Evolutionary conservation across 2,329 filamentous ascomycete species (phyloP), one percentile per base, ranked within the genome.

Genomic region (Diaporthe sp.): DNA sequence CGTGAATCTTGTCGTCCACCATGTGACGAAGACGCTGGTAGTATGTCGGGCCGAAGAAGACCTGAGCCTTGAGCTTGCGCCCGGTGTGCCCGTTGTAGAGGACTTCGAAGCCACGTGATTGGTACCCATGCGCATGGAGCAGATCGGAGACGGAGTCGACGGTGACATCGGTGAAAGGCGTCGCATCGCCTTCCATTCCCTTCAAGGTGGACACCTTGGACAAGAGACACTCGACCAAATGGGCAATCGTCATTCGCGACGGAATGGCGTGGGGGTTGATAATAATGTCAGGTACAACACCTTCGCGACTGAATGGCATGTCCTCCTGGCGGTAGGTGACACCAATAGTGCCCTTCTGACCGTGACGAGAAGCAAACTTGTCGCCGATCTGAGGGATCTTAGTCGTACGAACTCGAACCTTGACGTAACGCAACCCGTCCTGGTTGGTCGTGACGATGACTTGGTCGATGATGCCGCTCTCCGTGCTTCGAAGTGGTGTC

Each of bases 1-100:
- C 97, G 86, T 99, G 97, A 80, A 99, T 99, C 90, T 99, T 99
- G 89, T 99, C 97, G 83, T 99, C 97, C 79, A 99, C 97, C 97
- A 99, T 99, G 86, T 99, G 97, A 77, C 97, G 93, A 75, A 99
- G 91, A 84, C 97, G 95, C 86, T 99, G 97, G 86, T 99, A 99
- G 87, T 99, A 99, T 1, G 97, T 99, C 0, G 97, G 97, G 12
- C 97, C 97, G 73, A 99, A 91, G 91, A 99, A 99, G 72, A 98
- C 93, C 84, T 99, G 97, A 0, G 96, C 94, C 58, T 95, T 93
- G 77, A 98, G 88, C 88, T 99, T 99, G 79, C 92, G 92, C 70
- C 97, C 97, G 6, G 97, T 99, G 85, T 99, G 96, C 4, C 97
- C 97, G 82, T 99, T 97, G 87, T 98, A 99, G 95, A 99, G 96